Conservation (phyloP, 78 protist genomes). For the Dictyostelium purpureum region DNA sequence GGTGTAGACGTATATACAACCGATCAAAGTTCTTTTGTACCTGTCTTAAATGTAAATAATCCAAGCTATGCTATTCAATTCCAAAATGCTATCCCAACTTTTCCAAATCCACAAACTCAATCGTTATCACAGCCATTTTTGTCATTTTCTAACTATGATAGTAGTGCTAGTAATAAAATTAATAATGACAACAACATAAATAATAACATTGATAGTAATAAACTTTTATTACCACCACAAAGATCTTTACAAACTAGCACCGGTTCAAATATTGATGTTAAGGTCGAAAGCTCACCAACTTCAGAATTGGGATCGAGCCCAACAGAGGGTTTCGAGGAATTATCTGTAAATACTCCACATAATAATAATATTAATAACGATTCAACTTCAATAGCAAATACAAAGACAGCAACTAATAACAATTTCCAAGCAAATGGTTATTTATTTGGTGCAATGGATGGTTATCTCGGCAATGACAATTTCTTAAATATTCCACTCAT, state of each 20-base stretch:
- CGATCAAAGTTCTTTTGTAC: not conserved
- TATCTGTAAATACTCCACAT: constrained; percentile 12
- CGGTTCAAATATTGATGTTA: not conserved
- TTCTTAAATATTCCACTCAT: too few species aligned
- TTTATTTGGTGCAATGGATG: not conserved
- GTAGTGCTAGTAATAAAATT: not conserved
- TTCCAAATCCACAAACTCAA: not conserved
- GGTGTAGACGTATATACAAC: not conserved
- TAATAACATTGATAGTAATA: not conserved
- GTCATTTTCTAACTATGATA: not conserved
- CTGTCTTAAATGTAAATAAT: not conserved
- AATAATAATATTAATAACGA: not conserved
- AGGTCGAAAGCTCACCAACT: not conserved
- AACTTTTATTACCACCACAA: not conserved
- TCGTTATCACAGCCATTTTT: not conserved
- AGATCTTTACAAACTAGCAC: not conserved
- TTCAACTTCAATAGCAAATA: not conserved
- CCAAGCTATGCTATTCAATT: not conserved
- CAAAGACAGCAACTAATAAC: not conserved
- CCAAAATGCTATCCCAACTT: not conserved
- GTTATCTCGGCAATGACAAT: too few species aligned
- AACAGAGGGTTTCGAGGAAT: not conserved
- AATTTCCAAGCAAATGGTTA: not conserved
- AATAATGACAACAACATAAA: not conserved
- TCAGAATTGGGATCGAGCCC: not conserved